phyloP scores from a whole-genome alignment of 139 green algal species.

The Chlorella vulgaris region DNA sequence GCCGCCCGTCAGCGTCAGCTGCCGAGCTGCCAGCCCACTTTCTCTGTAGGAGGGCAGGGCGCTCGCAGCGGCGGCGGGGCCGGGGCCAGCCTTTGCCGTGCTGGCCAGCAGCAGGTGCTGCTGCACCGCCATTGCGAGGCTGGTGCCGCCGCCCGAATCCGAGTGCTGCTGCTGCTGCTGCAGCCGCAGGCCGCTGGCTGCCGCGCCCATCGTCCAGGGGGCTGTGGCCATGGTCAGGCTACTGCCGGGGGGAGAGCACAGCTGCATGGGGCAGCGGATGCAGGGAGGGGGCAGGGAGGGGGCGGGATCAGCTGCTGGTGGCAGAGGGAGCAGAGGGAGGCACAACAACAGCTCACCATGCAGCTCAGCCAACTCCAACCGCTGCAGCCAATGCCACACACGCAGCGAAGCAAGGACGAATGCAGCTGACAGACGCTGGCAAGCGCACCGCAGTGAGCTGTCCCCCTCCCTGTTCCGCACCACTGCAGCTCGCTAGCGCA shows the following conservation, averaged over 20 bases:
- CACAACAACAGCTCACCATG: background rate
- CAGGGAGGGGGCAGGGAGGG: background rate
- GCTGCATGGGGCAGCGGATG: background rate
- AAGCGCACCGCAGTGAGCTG: too few species aligned
- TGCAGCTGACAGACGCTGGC: too few species aligned
- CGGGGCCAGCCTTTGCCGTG: background rate
- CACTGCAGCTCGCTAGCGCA: too few species aligned
- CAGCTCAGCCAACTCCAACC: too few species aligned
- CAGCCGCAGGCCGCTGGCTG: background rate
- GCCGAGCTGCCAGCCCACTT: background rate
- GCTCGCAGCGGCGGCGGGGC: too few species aligned
- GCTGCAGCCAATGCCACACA: too few species aligned
- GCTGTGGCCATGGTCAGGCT: constrained; percentile 5
- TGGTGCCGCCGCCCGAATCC: background rate
- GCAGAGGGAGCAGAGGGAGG: too few species aligned
- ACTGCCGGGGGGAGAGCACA: background rate
- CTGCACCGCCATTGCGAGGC: constrained; percentile 14
- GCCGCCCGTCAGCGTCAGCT: constrained; percentile 11
- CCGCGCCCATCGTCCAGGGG: background rate
- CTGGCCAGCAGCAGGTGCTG: constrained; percentile 24
- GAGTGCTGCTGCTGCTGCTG: background rate
- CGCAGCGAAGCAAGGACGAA: too few species aligned
- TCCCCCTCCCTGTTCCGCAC: too few species aligned
- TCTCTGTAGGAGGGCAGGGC: background rate
- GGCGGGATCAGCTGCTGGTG: too few species aligned